Evolutionary conservation across 495 filamentous ascomycete species (phyloP).

Genomic region (Penicillium angulare): DNA sequence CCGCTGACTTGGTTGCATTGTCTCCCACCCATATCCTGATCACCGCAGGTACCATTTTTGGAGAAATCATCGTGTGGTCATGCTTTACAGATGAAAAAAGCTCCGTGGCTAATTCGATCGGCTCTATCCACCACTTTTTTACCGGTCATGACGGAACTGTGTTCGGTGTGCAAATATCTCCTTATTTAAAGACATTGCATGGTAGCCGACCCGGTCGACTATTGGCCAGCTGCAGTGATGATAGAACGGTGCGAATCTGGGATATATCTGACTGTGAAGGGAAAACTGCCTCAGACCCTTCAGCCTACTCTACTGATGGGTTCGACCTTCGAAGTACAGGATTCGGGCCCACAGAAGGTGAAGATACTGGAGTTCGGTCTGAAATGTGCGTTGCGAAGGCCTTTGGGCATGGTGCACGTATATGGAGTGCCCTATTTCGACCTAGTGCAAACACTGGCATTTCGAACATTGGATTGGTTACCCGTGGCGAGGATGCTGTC

Average conservation of each 20-base stretch:
- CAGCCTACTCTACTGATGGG: conserved; percentile 44
- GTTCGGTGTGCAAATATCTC: conserved; percentile 81
- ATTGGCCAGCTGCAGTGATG: conserved; percentile 91
- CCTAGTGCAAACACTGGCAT: conserved; percentile 17
- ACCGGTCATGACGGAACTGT: conserved; percentile 92
- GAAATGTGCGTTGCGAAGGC: conserved; percentile 56
- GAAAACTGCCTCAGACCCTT: conserved; percentile 28
- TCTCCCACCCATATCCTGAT: conserved; percentile 61
- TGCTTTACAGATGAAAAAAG: conserved; percentile 38
- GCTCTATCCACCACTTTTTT: conserved; percentile 65
- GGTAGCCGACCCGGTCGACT: conserved; percentile 47
- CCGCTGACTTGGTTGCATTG: conserved; percentile 68
- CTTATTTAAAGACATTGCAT: conserved; percentile 42
- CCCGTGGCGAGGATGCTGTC: conserved; percentile 78
- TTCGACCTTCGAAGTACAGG: conserved; percentile 45
- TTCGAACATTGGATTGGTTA: conserved; percentile 51
- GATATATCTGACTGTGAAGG: conserved; percentile 60
- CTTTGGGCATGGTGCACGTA: conserved; percentile 85
- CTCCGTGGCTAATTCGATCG: conserved; percentile 15
- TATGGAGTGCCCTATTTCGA: conserved; percentile 80
- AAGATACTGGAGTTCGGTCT: conserved; percentile 19
- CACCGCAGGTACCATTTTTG: conserved; percentile 88
- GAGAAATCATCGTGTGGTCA: conserved; percentile 90
- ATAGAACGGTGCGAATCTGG: conserved; percentile 89
- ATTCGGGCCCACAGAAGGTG: conserved; percentile 28